Conservation (phyloP, 805 yeast genomes). For the Candida fluviatilis region DNA sequence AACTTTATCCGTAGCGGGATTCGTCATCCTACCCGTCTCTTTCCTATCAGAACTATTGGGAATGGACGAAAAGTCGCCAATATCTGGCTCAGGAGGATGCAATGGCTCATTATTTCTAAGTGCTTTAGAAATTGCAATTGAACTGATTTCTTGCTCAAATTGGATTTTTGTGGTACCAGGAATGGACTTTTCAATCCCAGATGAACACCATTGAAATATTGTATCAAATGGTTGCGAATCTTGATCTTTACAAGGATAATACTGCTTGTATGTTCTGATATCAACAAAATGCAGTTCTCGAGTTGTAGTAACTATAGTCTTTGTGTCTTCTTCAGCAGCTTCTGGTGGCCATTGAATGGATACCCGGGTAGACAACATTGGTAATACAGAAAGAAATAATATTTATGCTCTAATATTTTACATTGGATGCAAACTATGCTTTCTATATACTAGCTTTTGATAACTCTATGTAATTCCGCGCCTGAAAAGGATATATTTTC, state of each 20-base stretch:
- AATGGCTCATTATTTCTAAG: constrained; percentile 27
- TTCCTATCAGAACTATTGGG: constrained; percentile 37
- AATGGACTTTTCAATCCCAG: constrained; percentile 43
- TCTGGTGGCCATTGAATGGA: constrained; percentile 51
- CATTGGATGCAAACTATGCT: too few relatives aligned
- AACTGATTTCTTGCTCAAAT: constrained; percentile 43
- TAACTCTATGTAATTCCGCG: not conserved
- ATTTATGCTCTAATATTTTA: too few relatives aligned
- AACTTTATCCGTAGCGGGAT: constrained; percentile 37
- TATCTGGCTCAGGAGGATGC: constrained; percentile 31
- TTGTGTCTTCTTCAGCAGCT: constrained; percentile 38
- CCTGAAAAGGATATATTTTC: not conserved
- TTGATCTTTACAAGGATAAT: constrained; percentile 12
- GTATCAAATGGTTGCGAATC: constrained; percentile 15
- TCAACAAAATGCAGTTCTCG: constrained; percentile 46
- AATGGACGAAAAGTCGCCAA: constrained; percentile 41
- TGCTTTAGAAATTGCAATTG: constrained; percentile 29
- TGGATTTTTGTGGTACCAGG: constrained; percentile 30
- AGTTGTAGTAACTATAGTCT: constrained; percentile 47
- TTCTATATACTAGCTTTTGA: not conserved
- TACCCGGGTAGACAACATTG: constrained; percentile 43
- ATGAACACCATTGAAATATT: constrained; percentile 55
- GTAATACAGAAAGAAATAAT: constrained; percentile 7
- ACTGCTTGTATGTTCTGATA: constrained; percentile 24
- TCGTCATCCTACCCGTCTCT: constrained; percentile 49